These are phyloP conservation scores for Stenogyne calaminthoides DNA, from an alignment of 305 asterid genomes.

Conservation along the genomic window DNA sequence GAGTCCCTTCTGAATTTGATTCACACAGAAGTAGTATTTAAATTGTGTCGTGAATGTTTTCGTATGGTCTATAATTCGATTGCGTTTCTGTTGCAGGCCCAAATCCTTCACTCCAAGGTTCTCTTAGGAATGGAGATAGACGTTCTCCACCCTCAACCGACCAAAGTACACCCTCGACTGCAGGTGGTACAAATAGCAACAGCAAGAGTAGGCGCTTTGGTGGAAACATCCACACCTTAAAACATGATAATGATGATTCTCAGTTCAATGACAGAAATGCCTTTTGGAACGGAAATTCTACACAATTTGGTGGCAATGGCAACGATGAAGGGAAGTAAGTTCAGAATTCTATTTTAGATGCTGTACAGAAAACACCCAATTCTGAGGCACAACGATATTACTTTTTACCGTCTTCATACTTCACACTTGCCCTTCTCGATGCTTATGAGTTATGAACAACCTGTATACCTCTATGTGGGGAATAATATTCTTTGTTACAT, in stretches of 20 bases:
- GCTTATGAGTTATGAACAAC: neutral
- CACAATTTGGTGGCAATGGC: slow-evolving; percentile 86
- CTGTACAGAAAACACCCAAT: slow-evolving; percentile 23
- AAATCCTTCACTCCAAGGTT: slow-evolving; percentile 50
- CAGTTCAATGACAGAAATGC: slow-evolving; percentile 59
- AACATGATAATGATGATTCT: slow-evolving; percentile 59
- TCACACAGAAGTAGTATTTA: neutral
- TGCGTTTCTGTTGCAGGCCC: slow-evolving; percentile 47
- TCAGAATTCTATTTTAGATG: neutral
- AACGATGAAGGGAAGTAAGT: slow-evolving; percentile 51
- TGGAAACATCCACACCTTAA: slow-evolving; percentile 85
- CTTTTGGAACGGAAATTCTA: slow-evolving; percentile 95
- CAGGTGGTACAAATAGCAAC: slow-evolving; percentile 31
- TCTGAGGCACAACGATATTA: neutral
- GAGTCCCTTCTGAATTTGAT: neutral
- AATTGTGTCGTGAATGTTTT: neutral
- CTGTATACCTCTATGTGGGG: neutral
- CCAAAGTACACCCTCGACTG: slow-evolving; percentile 28
- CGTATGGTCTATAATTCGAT: slow-evolving; percentile 6
- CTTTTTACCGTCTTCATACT: slow-evolving; percentile 10
- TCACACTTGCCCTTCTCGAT: slow-evolving; percentile 5
- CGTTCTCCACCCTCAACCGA: slow-evolving; percentile 39
- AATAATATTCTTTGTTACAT: neutral
- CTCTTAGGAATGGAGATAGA: slow-evolving; percentile 41
- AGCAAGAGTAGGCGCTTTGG: slow-evolving; percentile 57